Evolutionary conservation across 2,329 filamentous ascomycete genomes (phyloP), one percentile per base, ranked within the genome.

Genomic region (Neofusicoccum cordaticola): DNA sequence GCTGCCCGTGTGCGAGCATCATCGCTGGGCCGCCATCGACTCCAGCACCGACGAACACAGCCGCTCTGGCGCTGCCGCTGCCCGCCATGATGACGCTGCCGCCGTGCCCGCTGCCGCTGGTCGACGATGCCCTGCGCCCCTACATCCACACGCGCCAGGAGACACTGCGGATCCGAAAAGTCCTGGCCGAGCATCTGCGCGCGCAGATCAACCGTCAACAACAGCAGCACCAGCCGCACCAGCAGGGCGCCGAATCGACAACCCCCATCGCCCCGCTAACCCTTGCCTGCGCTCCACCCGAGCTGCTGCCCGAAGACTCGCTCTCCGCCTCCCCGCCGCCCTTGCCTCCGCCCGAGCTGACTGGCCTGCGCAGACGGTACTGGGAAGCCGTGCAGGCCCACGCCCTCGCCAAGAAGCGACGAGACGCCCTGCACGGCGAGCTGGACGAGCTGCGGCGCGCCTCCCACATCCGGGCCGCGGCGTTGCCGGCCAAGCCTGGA

Each of bases 351-450:
- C 7, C 75, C 41, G 79, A 82, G 37, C 64, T 83, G 13, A 77
- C 78, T 41, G 79, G 77, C 3, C 69, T 77, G 57, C 76, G 81
- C 58, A 77, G 75, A 56, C 71, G 78, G 66, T 84, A 83, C 65
- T 66, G 84, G 15, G 73, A 79, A 44, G 81, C 80, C 3, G 68
- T 84, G 2, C 76, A 79, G 52, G 78, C 77, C 12, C 78, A 79
- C 66, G 66, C 76, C 13, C 72, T 75, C 13, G 80, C 80, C 12
- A 77, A 76, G 62, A 72, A 76, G 61, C 75, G 77, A 34, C 76
- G 80, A 50, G 67, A 73, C 31, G 72, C 72, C 13, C 70, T 75
- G 2, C 74, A 75, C 53, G 63, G 67, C 37, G 73, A 74, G 6
- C 68, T 79, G 4, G 67, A 74, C 56, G 72, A 75, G 35, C 57